Conservation (phyloP, 768 basidiomycete genomes). For the Boletus pseudo-olivaceus region DNA sequence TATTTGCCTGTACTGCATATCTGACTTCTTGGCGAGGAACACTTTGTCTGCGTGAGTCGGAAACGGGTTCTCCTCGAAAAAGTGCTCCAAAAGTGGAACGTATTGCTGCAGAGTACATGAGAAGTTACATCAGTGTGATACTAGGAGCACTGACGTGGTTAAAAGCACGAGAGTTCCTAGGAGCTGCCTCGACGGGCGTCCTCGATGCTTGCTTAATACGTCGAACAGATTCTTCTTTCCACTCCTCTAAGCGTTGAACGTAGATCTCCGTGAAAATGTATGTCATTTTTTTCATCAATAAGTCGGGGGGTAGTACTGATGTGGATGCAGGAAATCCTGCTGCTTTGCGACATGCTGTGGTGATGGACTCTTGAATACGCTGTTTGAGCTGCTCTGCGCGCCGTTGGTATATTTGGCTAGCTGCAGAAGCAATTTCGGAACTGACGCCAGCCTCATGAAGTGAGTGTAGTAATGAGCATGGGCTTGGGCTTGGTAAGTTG, state of each 20-base stretch:
- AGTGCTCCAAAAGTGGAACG: conserved; percentile 7
- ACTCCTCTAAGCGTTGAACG: neutral
- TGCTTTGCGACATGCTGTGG: neutral
- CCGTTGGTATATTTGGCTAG: neutral
- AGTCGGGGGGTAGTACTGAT: rapidly evolving
- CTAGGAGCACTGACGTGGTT: too few relatives aligned
- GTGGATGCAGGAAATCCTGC: neutral
- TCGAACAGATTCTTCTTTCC: conserved; percentile 1
- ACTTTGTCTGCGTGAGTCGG: conserved; percentile 10
- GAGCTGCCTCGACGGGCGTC: rapidly evolving
- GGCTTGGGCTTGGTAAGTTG: neutral
- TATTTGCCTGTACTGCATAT: conserved; percentile 15
- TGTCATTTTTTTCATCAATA: neutral
- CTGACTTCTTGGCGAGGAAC: conserved; percentile 9
- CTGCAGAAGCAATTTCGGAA: neutral
- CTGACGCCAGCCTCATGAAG: neutral
- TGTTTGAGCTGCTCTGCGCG: neutral
- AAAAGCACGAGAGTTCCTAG: neutral
- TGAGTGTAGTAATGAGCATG: neutral
- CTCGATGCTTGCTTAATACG: neutral
- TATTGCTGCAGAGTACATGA: neutral
- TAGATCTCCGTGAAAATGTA: neutral
- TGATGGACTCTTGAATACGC: neutral
- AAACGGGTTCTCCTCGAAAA: conserved; percentile 12
- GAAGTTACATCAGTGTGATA: too few relatives aligned